These are phyloP conservation scores for Diplodia sapinea DNA, from an alignment of 2,329 filamentous ascomycete genomes.

Conservation along the genomic window DNA sequence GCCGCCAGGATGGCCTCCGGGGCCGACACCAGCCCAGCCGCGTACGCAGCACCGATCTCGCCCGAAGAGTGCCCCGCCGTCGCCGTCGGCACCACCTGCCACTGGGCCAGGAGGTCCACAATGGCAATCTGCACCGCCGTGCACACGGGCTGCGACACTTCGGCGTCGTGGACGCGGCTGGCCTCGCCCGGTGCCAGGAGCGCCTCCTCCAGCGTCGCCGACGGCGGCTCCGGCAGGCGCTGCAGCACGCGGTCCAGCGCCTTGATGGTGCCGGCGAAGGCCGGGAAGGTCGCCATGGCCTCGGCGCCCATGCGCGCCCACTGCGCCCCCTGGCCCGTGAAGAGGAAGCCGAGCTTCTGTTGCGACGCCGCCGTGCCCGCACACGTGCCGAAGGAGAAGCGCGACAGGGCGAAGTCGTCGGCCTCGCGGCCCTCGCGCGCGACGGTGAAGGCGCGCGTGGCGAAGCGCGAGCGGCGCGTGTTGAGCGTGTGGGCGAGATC, in stretches of 20 bases:
- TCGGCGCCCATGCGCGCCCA: conserved; percentile 35
- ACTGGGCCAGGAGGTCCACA: conserved; percentile 37
- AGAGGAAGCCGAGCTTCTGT: conserved; percentile 41
- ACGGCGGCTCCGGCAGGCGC: not conserved
- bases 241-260: conserved; percentile 12
- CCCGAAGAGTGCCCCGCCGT: conserved; percentile 35
- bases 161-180: conserved; percentile 35
- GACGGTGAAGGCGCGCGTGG: conserved; percentile 32
- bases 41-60: conserved; percentile 32
- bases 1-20: conserved; percentile 29
- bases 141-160: conserved; percentile 37
- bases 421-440: not conserved
- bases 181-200: conserved; percentile 32
- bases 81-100: conserved; percentile 37
- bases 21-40: conserved; percentile 32
- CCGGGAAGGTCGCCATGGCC: not conserved
- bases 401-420: not conserved
- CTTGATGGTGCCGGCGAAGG: conserved; percentile 8
- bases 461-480: conserved; percentile 25
- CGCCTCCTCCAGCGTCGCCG: conserved; percentile 5
- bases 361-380: no score
- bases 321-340: conserved; percentile 48
- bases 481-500: conserved; percentile 36
- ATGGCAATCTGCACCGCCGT: conserved; percentile 41
- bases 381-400: not conserved